These are phyloP conservation scores for Boletus semigastroideus DNA, from an alignment of 1,284 basidiomycete genomes.

Conservation along the genomic window DNA sequence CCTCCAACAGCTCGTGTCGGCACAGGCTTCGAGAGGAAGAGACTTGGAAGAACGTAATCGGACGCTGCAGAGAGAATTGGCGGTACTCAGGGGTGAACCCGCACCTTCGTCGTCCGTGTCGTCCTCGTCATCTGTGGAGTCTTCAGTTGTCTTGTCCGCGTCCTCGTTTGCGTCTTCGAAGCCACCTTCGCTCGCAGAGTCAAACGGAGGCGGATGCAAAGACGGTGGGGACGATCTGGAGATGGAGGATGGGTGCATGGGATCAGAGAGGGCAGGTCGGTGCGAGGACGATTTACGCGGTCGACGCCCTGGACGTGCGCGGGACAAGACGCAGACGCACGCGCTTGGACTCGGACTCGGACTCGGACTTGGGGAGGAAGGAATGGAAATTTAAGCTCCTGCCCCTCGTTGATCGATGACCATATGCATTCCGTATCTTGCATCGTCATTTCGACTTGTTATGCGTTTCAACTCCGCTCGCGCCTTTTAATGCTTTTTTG, in stretches of 20 bases:
- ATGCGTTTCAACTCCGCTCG: conserved; percentile 8
- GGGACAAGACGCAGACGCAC: conserved; percentile 16
- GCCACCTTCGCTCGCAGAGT: conserved; percentile 14
- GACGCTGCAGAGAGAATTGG: conserved; percentile 28
- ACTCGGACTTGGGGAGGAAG: conserved; percentile 9
- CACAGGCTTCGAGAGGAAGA: conserved; percentile 71
- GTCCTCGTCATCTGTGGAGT: conserved; percentile 5
- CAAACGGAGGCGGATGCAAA: not conserved
- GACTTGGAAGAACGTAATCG: conserved; percentile 59
- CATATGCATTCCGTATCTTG: not conserved
- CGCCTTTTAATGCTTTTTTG: too few species aligned
- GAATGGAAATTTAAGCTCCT: conserved; percentile 21
- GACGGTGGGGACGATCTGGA: conserved; percentile 17
- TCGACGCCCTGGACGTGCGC: conserved; percentile 16
- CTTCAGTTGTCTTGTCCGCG: conserved; percentile 7
- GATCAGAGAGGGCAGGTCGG: not conserved
- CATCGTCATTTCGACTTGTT: not conserved
- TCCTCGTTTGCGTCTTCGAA: conserved; percentile 13
- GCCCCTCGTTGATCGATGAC: not conserved
- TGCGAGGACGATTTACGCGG: conserved; percentile 18
- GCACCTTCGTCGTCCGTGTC: conserved; percentile 13
- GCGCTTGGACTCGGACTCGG: not conserved
- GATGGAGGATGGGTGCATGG: conserved; percentile 18
- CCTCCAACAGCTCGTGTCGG: conserved; percentile 79
- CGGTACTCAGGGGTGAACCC: conserved; percentile 19